Base-by-base conservation (phyloP, 1,139 yeast species). In the Candida neerlandica region DNA sequence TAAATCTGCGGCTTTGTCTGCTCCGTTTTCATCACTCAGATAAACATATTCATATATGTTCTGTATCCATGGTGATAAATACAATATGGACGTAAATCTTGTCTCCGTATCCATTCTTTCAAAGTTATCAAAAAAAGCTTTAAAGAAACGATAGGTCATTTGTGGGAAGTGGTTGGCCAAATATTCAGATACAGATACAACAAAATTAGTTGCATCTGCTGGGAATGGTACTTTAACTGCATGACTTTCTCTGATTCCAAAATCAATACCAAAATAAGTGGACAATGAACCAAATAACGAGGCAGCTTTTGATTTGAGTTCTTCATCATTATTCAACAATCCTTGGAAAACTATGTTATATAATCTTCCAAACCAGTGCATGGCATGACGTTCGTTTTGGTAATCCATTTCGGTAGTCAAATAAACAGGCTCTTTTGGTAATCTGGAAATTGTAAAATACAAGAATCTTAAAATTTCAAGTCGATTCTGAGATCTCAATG, bases 51-150 rank as follows among this genome's bases (percentile, higher is more conserved):
- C 75, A 59, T 84, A 81, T 27, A 89, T 72, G 58, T 89, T 87
- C 33, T 78, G 78, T n/a, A 88, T 75, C 96, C 96, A 90, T 2
- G 95, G 92, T 0, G 89, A 75, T 11, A 85, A 71, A 60, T 83
- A 84, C 55, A 78, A 67, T 4, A 86, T 70, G 1, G 84, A 78
- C 51, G 71, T 65, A 42, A 73, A 57, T 47, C 67, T 65, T 43
- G 65, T 64, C 26, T 65, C 69, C 2, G 51, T 51, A 5, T 80
- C 73, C 30, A 75, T 62, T 47, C 73, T 72, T 2, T 77, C 81
- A 55, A 77, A 81, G 29, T 84, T 81, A 40, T 73, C 78, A 61
- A 85, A 84, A 57, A 84, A 84, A 0, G 87, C 85, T 46, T 71
- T 70, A 54, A 87, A 70, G 55, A 86, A 84, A 41, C 86, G 77